phyloP scores from a whole-genome alignment of 2,329 filamentous ascomycete genomes.

The Xylariomycetidae sp. region DNA sequence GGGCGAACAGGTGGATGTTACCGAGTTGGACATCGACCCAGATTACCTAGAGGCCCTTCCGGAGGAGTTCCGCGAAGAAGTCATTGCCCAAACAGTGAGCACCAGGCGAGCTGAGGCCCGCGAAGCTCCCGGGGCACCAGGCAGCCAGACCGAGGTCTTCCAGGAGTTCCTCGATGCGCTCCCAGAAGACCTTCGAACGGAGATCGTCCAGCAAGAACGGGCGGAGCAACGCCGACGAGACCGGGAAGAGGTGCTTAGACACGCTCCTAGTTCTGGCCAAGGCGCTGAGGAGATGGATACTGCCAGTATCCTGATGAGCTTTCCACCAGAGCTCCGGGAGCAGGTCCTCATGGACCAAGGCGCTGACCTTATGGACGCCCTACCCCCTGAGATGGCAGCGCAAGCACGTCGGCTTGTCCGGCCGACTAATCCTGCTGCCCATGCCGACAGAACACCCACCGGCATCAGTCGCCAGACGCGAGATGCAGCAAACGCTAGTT shows the following conservation, averaged over 20 bases:
- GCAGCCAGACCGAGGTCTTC: constrained; percentile 79
- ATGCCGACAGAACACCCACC: constrained; percentile 39
- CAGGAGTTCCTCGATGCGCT: constrained; percentile 92
- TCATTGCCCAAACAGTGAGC: constrained; percentile 85
- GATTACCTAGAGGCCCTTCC: constrained; percentile 97
- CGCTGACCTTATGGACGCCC: constrained; percentile 75
- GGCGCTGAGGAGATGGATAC: constrained; percentile 73
- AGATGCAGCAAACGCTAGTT: constrained; percentile 19
- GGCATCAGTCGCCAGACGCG: constrained; percentile 18
- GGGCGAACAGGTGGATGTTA: constrained; percentile 87
- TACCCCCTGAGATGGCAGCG: constrained; percentile 80
- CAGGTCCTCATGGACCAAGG: constrained; percentile 89
- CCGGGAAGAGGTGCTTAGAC: constrained; percentile 73
- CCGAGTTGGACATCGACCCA: constrained; percentile 86
- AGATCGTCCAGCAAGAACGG: constrained; percentile 86
- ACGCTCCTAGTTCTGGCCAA: constrained; percentile 54
- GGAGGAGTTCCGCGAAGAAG: constrained; percentile 92
- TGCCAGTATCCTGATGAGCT: constrained; percentile 85
- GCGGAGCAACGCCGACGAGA: constrained; percentile 84
- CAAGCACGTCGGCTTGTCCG: constrained; percentile 70
- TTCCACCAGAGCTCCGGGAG: constrained; percentile 78
- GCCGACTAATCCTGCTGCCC: constrained; percentile 27
- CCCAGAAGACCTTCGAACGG: constrained; percentile 82
- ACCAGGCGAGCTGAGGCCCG: constrained; percentile 75
- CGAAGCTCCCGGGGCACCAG: constrained; percentile 60